Percentiles rank a stretch among this genome's conserved stretches.
Evolutionary conservation across 139 green algal species (phyloP).

Genomic region (Limnomonas spitsbergensis): DNA sequence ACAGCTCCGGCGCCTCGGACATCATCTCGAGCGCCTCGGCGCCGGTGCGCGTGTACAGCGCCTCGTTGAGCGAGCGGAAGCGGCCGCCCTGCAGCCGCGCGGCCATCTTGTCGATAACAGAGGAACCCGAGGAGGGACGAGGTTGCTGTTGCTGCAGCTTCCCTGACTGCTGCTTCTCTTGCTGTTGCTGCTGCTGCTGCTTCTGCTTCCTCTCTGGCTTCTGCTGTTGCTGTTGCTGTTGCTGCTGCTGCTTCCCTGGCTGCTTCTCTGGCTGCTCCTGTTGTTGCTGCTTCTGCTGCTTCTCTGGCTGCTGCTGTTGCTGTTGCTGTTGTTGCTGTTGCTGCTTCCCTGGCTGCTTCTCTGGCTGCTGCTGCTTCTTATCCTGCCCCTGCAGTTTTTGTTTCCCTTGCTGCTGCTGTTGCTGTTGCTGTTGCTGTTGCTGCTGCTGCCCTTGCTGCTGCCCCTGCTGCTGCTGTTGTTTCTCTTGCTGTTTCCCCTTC

Average conservation of each 20-base stretch:
- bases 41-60: constrained; percentile 85
- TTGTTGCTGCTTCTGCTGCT: constrained; percentile 2
- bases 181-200: background rate
- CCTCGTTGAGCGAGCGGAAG: constrained; percentile 93
- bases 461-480: background rate
- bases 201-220: background rate
- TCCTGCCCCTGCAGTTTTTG: constrained; percentile 12
- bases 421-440: constrained; percentile 13
- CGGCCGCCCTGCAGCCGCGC: constrained; percentile 69
- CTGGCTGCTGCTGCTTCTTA: constrained; percentile 11
- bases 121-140: background rate
- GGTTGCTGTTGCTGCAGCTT: background rate
- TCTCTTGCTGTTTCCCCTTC: constrained; percentile 13
- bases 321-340: constrained; percentile 6
- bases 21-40: constrained; percentile 63
- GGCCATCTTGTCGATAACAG: constrained; percentile 70
- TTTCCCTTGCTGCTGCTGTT: constrained; percentile 15
- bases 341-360: background rate
- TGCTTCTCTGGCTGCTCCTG: background rate
- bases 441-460: constrained; percentile 23
- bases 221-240: too few species aligned
- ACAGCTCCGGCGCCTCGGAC: constrained; percentile 60
- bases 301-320: background rate
- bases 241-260: too few species aligned
- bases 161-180: background rate